Evolutionary conservation across 2,329 filamentous ascomycete species (phyloP).

Genomic region (Cordyceps militaris): DNA sequence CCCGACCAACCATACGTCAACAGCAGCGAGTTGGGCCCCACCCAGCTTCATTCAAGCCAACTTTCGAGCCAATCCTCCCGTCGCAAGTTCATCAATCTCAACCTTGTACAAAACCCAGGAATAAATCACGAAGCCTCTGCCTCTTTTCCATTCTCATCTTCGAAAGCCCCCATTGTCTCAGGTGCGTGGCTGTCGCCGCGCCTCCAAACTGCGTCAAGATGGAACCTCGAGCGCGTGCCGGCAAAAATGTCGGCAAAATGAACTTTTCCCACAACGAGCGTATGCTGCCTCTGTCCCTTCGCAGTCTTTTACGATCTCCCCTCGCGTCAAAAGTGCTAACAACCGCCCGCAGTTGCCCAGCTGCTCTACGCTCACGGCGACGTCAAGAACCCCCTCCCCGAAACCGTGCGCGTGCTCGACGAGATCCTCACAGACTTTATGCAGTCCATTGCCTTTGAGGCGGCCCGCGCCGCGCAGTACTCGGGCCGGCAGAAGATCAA

Average conservation of each 20-base stretch:
- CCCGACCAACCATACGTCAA: slow-evolving; percentile 15
- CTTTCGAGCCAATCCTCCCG: background rate
- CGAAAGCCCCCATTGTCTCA: background rate
- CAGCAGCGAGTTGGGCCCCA: background rate
- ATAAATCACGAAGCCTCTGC: background rate
- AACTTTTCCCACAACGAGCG: slow-evolving; percentile 69
- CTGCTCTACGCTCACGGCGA: slow-evolving; percentile 79
- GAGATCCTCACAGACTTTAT: slow-evolving; percentile 97
- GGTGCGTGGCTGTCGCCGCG: background rate
- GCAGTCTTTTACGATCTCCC: background rate
- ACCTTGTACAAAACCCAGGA: background rate
- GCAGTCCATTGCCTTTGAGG: slow-evolving; percentile 85
- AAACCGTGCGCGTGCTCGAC: slow-evolving; percentile 82
- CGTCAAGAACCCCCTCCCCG: slow-evolving; percentile 66
- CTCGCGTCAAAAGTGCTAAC: background rate
- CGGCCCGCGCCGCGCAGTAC: slow-evolving; percentile 77
- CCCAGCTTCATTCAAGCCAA: slow-evolving; percentile 6
- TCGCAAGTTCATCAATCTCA: background rate
- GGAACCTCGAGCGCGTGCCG: slow-evolving; percentile 69
- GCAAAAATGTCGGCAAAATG: slow-evolving; percentile 76
- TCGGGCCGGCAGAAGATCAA: slow-evolving; percentile 93
- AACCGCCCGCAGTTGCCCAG: slow-evolving; percentile 49
- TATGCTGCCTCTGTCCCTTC: slow-evolving; percentile 33
- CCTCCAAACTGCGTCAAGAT: slow-evolving; percentile 32
- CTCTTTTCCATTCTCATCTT: background rate